Conservation (phyloP, 352 stramenopile species). For the Phytophthora niederhauseri region DNA sequence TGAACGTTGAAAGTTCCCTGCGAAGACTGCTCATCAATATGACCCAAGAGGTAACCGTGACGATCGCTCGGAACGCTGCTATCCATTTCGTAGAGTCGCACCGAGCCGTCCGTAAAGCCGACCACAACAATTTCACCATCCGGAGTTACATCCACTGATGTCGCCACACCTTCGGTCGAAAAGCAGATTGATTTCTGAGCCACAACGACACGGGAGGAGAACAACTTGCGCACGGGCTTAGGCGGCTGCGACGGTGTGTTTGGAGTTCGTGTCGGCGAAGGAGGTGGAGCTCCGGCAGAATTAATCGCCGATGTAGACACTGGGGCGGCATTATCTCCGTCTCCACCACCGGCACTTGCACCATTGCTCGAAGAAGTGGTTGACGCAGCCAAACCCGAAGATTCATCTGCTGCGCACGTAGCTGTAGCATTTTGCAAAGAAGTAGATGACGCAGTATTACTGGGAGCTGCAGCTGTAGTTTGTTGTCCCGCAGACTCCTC, state of each 20-base stretch:
- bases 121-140: conserved; percentile 87
- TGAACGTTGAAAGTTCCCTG: conserved; percentile 53
- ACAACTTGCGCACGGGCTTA: conserved; percentile 63
- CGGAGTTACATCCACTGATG: conserved; percentile 74
- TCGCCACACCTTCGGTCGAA: conserved; percentile 74
- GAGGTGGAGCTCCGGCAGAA: neutral
- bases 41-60: conserved; percentile 77
- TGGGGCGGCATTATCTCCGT: neutral
- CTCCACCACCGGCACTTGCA: neutral
- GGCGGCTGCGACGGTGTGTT: conserved; percentile 22
- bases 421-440: neutral
- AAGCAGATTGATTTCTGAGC: conserved; percentile 83
- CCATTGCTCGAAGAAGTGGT: neutral
- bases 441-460: neutral
- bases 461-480: neutral
- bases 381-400: neutral
- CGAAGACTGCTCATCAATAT: conserved; percentile 81
- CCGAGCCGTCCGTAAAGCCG: conserved; percentile 78
- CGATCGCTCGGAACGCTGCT: conserved; percentile 83
- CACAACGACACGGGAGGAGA: conserved; percentile 43
- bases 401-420: neutral
- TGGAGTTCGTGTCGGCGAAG: conserved; percentile 6
- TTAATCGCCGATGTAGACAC: neutral
- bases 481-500: conserved; percentile 9
- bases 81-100: conserved; percentile 87